Evolutionary conservation across 2,329 filamentous ascomycete genomes (phyloP), one percentile per base, ranked within the genome.

Genomic region (Neocatenulostroma microsporum): DNA sequence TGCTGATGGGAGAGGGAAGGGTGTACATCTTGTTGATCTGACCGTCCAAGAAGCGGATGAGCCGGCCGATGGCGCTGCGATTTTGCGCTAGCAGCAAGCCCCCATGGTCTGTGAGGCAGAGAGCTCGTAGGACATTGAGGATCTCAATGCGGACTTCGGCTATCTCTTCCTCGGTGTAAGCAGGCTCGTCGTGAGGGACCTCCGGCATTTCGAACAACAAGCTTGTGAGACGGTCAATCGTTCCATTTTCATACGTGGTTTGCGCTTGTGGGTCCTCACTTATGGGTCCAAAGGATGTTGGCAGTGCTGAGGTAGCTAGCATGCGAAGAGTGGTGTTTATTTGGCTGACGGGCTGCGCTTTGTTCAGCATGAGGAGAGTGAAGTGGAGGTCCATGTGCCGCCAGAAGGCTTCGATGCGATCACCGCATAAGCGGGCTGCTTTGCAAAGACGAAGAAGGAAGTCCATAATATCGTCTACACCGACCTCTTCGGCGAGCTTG

Each of bases 31-130:
- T 62, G 30, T 72, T 69, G 11, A 95, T 63, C 46, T 82, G 77
- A 45, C 86, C 82, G 40, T 91, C 80, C 34, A 88, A 76, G 29
- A 82, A 76, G 18, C 78, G 74, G 18, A 93, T 79, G 0, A 94
- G 64, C 3, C 84, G 76, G 1, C 84, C 85, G 12, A 94, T 75
- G 10, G 78, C 78, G 26, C 73, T 74, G 3, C 73, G 72, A 56
- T 91, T 82, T 4, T 66, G 63, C 0, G 81, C 82, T 7, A 95
- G 70, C 30, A 82, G 74, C 17, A 68, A 56, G 2, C 74, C 72
- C 6, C 81, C 81, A 50, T 82, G 76, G 0, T 70, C 62, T n/a
- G 74, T 74, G 5, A 68, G 63, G 2, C 76, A 73, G 54, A 87
- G 80, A 2, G 72, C 66, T n/a, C 70, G 60, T n/a, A 73, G 60